These are phyloP conservation scores for Cenchrus fungigraminus DNA, from an alignment of 176 grass and related monocot genomes.

Conservation along the genomic window DNA sequence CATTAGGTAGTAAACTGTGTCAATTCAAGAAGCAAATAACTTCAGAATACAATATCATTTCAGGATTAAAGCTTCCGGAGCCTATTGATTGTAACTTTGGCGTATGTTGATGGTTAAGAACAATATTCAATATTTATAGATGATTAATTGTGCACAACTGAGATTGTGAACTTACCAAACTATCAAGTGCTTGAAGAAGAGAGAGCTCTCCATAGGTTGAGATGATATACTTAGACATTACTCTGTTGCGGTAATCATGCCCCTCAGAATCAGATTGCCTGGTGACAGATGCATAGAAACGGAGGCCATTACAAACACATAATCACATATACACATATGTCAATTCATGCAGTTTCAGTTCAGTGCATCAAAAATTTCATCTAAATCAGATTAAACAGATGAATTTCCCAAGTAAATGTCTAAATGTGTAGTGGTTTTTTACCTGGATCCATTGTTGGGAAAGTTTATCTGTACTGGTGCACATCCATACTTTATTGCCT, in stretches of 20 bases:
- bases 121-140: neutral
- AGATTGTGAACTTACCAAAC: constrained; percentile 52
- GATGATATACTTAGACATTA: constrained; percentile 47
- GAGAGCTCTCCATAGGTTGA: constrained; percentile 60
- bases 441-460: constrained; percentile 42
- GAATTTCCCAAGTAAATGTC: constrained; percentile 16
- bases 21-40: constrained; percentile 22
- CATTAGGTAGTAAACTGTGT: constrained; percentile 10
- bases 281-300: constrained; percentile 28
- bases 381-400: constrained; percentile 10
- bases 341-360: neutral
- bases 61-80: neutral
- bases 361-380: constrained; percentile 9
- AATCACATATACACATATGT: constrained; percentile 22
- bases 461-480: constrained; percentile 43
- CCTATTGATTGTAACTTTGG: constrained; percentile 4
- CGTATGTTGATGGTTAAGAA: neutral
- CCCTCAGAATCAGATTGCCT: constrained; percentile 47
- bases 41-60: constrained; percentile 19
- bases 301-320: neutral
- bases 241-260: constrained; percentile 24
- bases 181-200: constrained; percentile 53
- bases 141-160: constrained; percentile 1
- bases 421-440: constrained; percentile 12
- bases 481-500: constrained; percentile 67